phyloP scores from a whole-genome alignment of 2,329 filamentous ascomycete genomes.

The Sarocladiaceae sp. region DNA sequence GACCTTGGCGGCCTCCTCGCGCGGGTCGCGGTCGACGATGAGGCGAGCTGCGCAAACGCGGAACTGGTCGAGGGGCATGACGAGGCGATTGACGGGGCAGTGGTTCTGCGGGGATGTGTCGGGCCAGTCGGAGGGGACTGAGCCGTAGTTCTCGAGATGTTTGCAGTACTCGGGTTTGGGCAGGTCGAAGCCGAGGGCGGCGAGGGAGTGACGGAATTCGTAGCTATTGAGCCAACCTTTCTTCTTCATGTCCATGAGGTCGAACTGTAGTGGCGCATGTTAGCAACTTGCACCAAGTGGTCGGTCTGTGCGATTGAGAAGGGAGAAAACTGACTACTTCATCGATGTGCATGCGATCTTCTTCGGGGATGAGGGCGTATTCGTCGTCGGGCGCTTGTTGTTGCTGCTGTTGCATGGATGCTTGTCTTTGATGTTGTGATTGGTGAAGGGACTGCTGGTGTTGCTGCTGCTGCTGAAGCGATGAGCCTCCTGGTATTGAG shows the following conservation, averaged over 20 bases:
- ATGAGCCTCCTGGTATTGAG: constrained; percentile 24
- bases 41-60: constrained; percentile 69
- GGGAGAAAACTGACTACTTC: constrained; percentile 66
- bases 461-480: constrained; percentile 24
- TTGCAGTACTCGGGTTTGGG: constrained; percentile 78
- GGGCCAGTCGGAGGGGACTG: constrained; percentile 56
- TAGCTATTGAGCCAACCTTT: constrained; percentile 94
- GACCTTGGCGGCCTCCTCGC: constrained; percentile 84
- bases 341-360: constrained; percentile 87
- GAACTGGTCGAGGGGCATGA: constrained; percentile 50
- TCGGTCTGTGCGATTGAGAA: background rate
- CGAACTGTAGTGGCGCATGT: constrained; percentile 54
- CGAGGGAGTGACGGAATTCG: constrained; percentile 93
- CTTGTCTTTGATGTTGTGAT: constrained; percentile 20
- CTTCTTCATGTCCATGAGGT: constrained; percentile 93
- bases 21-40: constrained; percentile 75
- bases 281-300: constrained; percentile 12
- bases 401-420: constrained; percentile 12
- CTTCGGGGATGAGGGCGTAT: constrained; percentile 59
- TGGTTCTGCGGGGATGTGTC: constrained; percentile 24
- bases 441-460: constrained; percentile 10
- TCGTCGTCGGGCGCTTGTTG: constrained; percentile 30
- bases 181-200: constrained; percentile 89
- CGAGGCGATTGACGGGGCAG: constrained; percentile 37
- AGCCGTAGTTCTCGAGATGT: constrained; percentile 75